phyloP scores from a whole-genome alignment of 176 grass and related monocot species.

The Bothriochloa decipiens region DNA sequence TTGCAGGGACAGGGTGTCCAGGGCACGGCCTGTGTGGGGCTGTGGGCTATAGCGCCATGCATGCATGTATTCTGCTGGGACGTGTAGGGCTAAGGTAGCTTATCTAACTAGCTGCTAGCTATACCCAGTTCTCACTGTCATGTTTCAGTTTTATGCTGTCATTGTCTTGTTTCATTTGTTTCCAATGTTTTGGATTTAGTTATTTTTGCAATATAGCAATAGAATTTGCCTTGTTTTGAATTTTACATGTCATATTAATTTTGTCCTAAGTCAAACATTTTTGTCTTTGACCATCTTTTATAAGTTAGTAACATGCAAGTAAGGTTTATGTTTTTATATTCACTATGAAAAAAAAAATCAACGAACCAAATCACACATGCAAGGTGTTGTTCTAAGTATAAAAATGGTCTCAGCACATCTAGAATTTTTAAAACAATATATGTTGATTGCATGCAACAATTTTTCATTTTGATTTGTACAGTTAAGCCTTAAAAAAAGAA shows the following conservation, averaged over 20 bases:
- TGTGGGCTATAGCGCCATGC: constrained; percentile 40
- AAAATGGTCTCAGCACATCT: not conserved
- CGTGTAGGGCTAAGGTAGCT: constrained; percentile 25
- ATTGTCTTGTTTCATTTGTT: constrained; percentile 34
- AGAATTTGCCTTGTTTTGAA: not conserved
- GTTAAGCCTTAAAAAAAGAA: not conserved
- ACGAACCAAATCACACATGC: not conserved
- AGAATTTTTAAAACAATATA: not conserved
- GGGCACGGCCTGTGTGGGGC: constrained; percentile 25
- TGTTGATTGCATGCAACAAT: not conserved
- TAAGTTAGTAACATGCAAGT: not conserved
- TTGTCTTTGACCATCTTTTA: not conserved
- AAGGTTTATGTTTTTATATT: not conserved
- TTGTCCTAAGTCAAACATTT: not conserved
- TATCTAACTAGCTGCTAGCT: not conserved
- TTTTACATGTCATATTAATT: not conserved
- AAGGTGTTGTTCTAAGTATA: not conserved
- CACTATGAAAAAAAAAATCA: not conserved
- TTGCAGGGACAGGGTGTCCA: constrained; percentile 46
- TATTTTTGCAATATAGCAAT: not conserved
- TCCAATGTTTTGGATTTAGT: constrained; percentile 5
- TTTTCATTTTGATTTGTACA: not conserved
- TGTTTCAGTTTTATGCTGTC: constrained; percentile 35
- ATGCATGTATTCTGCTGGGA: constrained; percentile 32
- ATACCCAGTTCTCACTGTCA: constrained; percentile 22